Evolutionary conservation across 1,284 basidiomycete genomes (phyloP), one percentile per base, ranked within the genome.

Genomic region (Hymenochaete sp.): DNA sequence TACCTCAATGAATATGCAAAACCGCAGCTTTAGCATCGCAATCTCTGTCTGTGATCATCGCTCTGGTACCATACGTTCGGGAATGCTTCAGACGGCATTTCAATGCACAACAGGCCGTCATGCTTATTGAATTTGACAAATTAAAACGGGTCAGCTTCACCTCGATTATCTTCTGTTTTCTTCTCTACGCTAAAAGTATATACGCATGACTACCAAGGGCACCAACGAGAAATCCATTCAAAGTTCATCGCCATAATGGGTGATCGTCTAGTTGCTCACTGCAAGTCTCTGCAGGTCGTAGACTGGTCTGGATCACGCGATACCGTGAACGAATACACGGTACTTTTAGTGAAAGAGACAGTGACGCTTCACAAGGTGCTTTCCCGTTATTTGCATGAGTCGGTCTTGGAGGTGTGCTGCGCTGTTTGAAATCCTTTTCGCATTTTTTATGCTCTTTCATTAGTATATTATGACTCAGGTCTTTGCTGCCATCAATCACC

Each of bases 241-340:
- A 99, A 99, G 68, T 74, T 99, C 44, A 86, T 98, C 42, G 88
- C 93, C 28, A 99, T 98, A 65, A 98, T 99, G 96, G 84, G 92
- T 43, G 95, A 98, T 66, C 78, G 95, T 42, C 70, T 98, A 38
- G 80, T 73, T 51, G 82, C 88, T 1, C 95, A 98, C 62, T 83
- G 89, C 60, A 82, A 79, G 58, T 70, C 80, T 21, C 68, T 93
- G 45, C 80, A 82, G 79, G 67, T 70, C 33, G 73, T 95, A 48
- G 74, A 87, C 53, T 95, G 90, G 89, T 82, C 77, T 47, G 64
- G 67, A 10, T 64, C 75, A 26, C 71, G 66, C 41, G 71, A 72
- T 21, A 71, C 73, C 37, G 72, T 78, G 48, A 90, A 88, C 59
- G 73, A 77, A 21, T 97, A 98, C 64, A 91, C 95, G 70, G 83